Conservation (phyloP, 495 filamentous ascomycete species). For the Bacidia rubella region DNA sequence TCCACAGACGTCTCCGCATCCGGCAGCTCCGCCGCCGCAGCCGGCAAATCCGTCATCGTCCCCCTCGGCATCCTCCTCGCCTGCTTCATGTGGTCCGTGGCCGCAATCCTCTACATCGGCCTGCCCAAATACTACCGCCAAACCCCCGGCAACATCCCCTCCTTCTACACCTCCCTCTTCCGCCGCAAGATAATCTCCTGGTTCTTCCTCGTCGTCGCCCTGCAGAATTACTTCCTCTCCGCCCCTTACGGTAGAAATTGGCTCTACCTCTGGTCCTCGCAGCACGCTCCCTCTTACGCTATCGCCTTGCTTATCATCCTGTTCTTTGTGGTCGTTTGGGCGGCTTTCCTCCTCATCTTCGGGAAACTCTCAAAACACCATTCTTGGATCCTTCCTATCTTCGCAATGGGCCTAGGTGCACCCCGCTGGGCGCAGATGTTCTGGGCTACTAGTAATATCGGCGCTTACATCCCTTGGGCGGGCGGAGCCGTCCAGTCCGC, state of each 20-base stretch:
- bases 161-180: conserved; percentile 40
- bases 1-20: conserved; percentile 14
- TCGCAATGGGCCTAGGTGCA: conserved; percentile 49
- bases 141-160: conserved; percentile 50
- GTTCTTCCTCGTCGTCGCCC: conserved; percentile 40
- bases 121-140: conserved; percentile 53
- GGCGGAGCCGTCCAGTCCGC: conserved; percentile 32
- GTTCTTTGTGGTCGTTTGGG: conserved; percentile 48
- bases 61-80: conserved; percentile 36
- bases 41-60: conserved; percentile 20
- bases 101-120: conserved; percentile 36
- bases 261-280: conserved; percentile 42
- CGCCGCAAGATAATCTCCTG: conserved; percentile 42
- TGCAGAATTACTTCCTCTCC: conserved; percentile 57
- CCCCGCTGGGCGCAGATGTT: conserved; percentile 52
- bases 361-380: conserved; percentile 36
- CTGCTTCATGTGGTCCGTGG: conserved; percentile 37
- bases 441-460: conserved; percentile 43
- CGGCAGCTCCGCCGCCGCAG: conserved; percentile 16
- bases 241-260: conserved; percentile 48
- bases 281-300: conserved; percentile 37
- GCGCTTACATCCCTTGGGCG: conserved; percentile 44
- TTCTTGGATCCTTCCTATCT: conserved; percentile 50
- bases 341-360: conserved; percentile 32
- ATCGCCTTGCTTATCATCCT: conserved; percentile 37